Percentiles rank a stretch among this genome's conserved stretches.
phyloP scores from a whole-genome alignment of 768 basidiomycete species.

The Suillus lakei region DNA sequence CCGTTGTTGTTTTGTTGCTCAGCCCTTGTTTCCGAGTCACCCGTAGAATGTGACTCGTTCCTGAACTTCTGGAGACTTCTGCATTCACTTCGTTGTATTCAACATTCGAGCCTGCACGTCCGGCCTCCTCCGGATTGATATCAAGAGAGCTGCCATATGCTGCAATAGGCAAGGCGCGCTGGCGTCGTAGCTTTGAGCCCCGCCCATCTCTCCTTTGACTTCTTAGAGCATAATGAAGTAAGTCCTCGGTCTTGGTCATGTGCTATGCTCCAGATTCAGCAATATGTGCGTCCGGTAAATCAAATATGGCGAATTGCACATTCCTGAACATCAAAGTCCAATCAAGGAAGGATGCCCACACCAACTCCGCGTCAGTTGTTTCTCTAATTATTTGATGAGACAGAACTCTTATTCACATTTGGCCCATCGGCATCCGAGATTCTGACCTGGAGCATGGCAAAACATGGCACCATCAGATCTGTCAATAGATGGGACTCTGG shows the following conservation, averaged over 20 bases:
- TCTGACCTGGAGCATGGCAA: neutral
- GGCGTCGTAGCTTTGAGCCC: neutral
- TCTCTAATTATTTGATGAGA: slow-evolving; percentile 4
- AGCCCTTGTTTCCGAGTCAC: neutral
- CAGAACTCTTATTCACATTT: neutral
- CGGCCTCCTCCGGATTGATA: neutral
- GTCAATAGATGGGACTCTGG: neutral
- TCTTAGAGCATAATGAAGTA: neutral
- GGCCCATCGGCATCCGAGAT: neutral
- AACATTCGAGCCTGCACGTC: neutral
- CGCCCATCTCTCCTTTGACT: neutral
- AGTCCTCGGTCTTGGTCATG: slow-evolving; percentile 5
- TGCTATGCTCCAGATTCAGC: neutral
- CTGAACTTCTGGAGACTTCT: neutral
- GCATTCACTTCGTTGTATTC: neutral
- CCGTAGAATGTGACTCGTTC: neutral
- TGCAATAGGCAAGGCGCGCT: neutral
- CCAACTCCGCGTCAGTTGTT: slow-evolving; percentile 3
- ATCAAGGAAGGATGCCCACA: slow-evolving; percentile 3
- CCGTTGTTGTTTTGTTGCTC: neutral
- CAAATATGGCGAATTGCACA: neutral
- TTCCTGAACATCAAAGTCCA: neutral
- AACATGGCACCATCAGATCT: slow-evolving; percentile 7
- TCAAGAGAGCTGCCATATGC: neutral
- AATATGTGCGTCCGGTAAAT: neutral